A percentile compares a stretch with the other conserved stretches of the same genome.
These are phyloP conservation scores for Closterium sp. DNA, from an alignment of 139 green algal species.

Conservation along the genomic window DNA sequence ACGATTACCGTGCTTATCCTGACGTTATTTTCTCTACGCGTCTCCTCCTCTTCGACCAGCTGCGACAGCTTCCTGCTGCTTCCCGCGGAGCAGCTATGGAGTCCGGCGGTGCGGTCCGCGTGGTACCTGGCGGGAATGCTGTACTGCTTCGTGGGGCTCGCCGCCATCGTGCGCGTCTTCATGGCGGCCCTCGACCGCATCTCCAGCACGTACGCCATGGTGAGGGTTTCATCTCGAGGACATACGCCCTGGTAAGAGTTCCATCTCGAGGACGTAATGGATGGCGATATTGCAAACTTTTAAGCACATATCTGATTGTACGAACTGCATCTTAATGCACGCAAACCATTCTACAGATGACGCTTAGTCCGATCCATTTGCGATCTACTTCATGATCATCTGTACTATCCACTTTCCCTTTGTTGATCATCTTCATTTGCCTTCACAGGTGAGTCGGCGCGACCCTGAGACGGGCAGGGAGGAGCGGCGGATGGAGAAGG, in stretches of 20 bases:
- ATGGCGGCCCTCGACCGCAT: constrained; percentile 39
- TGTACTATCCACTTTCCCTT: not conserved
- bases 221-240: no score
- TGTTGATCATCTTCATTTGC: not conserved
- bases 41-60: not conserved
- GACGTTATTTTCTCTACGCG: not conserved
- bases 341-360: no score
- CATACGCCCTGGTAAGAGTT: no score
- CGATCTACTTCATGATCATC: no score
- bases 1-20: not conserved
- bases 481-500: constrained; percentile 14
- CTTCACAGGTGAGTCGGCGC: not conserved
- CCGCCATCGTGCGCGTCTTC: constrained; percentile 38
- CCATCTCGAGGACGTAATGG: no score
- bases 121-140: constrained; percentile 25
- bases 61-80: constrained; percentile 44
- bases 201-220: constrained; percentile 1
- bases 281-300: no score
- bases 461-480: not conserved
- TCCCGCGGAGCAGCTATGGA: constrained; percentile 41
- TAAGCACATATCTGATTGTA: no score
- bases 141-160: constrained; percentile 40
- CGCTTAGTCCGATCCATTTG: no score
- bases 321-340: no score
- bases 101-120: not conserved